Evolutionary conservation across 208 protist species (phyloP).

Genomic region (Herpetomonas samuelpessoai): DNA sequence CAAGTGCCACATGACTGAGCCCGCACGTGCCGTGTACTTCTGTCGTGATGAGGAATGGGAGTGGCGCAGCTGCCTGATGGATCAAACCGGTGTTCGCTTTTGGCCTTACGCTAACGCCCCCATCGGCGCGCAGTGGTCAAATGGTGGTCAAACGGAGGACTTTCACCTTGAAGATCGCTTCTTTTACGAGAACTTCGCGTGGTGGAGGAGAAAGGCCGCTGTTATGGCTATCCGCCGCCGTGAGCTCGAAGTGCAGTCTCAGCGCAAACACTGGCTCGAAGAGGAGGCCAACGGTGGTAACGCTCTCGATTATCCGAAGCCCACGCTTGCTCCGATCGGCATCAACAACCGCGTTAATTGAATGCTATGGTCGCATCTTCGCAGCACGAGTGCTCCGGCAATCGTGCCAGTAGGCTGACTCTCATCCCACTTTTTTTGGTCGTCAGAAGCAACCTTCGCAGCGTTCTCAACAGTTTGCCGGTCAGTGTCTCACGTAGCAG

Average conservation of each 20-base stretch:
- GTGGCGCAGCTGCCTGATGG: conserved; percentile 92
- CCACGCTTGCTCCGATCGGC: conserved; percentile 74
- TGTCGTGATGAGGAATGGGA: conserved; percentile 92
- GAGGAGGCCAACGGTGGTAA: conserved; percentile 36
- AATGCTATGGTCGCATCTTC: too few species aligned
- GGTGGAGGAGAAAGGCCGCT: conserved; percentile 74
- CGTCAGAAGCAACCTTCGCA: too few species aligned
- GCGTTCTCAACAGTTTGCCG: too few species aligned
- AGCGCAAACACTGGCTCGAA: conserved; percentile 75
- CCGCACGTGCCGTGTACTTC: conserved; percentile 85
- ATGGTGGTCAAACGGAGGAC: conserved; percentile 89
- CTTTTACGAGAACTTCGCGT: conserved; percentile 88
- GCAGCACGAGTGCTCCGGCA: too few species aligned
- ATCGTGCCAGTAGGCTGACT: too few species aligned
- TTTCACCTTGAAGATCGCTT: conserved; percentile 91
- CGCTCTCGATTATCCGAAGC: conserved; percentile 46
- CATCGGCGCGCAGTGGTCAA: conserved; percentile 78
- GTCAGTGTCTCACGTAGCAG: too few species aligned
- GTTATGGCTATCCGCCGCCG: conserved; percentile 79
- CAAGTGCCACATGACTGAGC: conserved; percentile 93
- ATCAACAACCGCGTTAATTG: conserved; percentile 29
- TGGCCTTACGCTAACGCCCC: conserved; percentile 90
- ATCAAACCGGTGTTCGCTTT: conserved; percentile 88
- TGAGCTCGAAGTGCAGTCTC: conserved; percentile 71
- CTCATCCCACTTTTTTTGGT: too few species aligned